phyloP scores from a whole-genome alignment of 805 yeast species.

The Wickerhamomyces chaumierensis region DNA sequence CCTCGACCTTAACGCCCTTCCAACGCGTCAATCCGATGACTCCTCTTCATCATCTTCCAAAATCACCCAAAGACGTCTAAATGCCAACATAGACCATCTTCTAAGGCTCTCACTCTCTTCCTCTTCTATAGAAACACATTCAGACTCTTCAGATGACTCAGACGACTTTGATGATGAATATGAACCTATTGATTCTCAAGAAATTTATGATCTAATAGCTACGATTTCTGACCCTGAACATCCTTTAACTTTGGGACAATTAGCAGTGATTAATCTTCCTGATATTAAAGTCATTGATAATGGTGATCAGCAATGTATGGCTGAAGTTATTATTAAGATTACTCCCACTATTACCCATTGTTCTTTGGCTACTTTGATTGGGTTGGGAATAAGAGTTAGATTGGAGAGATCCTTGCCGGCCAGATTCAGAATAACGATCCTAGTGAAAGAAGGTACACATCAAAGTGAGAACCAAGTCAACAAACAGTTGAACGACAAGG shows the following conservation, averaged over 20 bases:
- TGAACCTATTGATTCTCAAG: constrained; percentile 79
- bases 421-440: constrained; percentile 66
- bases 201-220: constrained; percentile 76
- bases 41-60: too few species aligned
- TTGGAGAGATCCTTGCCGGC: constrained; percentile 82
- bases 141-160: too few species aligned
- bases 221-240: constrained; percentile 95
- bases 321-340: constrained; percentile 69
- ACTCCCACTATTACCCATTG: constrained; percentile 99
- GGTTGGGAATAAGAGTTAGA: constrained; percentile 87
- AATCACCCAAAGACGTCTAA: constrained; percentile 9
- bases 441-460: constrained; percentile 85
- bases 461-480: constrained; percentile 94
- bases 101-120: constrained; percentile 5
- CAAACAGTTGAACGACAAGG: constrained; percentile 94
- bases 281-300: constrained; percentile 67
- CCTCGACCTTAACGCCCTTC: constrained; percentile 63
- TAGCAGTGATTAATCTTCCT: constrained; percentile 79
- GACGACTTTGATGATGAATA: too few species aligned
- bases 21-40: constrained; percentile 43
- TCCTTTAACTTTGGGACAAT: constrained; percentile 87
- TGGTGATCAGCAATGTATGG: constrained; percentile 40
- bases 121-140: background rate
- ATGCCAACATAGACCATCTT: constrained; percentile 11
- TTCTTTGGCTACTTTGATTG: constrained; percentile 90